phyloP scores from a whole-genome alignment of 306 rosid species.

The Adenanthera pavonina region DNA sequence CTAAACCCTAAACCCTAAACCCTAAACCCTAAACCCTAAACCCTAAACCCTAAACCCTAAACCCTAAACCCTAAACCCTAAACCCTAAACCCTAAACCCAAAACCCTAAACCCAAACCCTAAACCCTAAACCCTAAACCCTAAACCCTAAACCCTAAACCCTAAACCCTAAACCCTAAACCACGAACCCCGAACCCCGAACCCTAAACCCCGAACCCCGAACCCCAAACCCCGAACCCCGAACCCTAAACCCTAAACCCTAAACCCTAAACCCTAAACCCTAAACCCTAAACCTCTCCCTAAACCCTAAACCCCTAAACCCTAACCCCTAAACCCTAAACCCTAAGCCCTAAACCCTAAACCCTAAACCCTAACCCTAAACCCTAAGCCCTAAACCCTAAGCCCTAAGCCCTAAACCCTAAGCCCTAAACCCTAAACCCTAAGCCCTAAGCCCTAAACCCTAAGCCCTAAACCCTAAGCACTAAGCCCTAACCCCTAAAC shows the following conservation, averaged over 20 bases:
- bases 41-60: not conserved
- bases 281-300: constrained; percentile 31
- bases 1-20: not conserved
- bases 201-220: not conserved
- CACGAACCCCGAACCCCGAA: not conserved
- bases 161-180: not conserved
- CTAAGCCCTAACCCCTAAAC: constrained; percentile 2
- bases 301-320: constrained; percentile 28
- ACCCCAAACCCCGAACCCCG: constrained; percentile 17
- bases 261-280: not conserved
- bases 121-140: not conserved
- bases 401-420: no score
- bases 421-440: no score
- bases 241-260: constrained; percentile 32
- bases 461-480: not conserved
- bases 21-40: not conserved
- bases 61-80: not conserved
- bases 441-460: constrained; percentile 34
- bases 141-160: constrained; percentile 5
- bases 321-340: not conserved
- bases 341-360: no score
- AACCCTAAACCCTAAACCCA: not conserved
- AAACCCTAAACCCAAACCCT: not conserved
- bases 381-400: no score
- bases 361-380: no score